A percentile compares a stretch with the other conserved stretches of the same genome.
phyloP scores from a whole-genome alignment of 257 asterid species.

The Schizonepeta tenuifolia region DNA sequence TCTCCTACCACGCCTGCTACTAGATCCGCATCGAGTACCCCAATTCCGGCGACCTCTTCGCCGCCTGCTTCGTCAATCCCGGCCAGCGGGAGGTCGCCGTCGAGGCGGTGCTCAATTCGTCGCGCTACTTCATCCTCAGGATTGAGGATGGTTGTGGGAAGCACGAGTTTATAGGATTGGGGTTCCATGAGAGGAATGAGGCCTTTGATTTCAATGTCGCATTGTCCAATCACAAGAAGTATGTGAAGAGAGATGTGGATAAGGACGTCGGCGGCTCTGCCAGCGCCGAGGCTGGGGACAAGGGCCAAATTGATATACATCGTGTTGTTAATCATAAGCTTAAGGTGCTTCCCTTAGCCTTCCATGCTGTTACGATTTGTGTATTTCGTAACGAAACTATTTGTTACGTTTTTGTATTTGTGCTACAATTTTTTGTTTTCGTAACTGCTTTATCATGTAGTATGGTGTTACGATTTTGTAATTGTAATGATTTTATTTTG shows the following conservation, averaged over 20 bases:
- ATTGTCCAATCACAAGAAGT: slow-evolving; percentile 87
- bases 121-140: slow-evolving; percentile 88
- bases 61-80: slow-evolving; percentile 86
- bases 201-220: slow-evolving; percentile 97
- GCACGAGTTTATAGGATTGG: slow-evolving; percentile 87
- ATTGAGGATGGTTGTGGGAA: slow-evolving; percentile 94
- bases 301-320: no score
- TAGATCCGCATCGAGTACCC: slow-evolving; percentile 98
- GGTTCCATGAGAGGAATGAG: slow-evolving; percentile 90
- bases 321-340: slow-evolving; percentile 90
- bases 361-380: no score
- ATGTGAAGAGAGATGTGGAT: slow-evolving; percentile 77
- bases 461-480: no score
- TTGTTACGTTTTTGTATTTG: no score
- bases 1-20: slow-evolving; percentile 73
- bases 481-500: no score
- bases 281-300: slow-evolving; percentile 42
- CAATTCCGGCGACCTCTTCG: slow-evolving; percentile 87
- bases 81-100: slow-evolving; percentile 92
- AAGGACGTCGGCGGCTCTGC: slow-evolving; percentile 56
- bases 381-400: no score
- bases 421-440: no score
- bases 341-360: slow-evolving; percentile 49
- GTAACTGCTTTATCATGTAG: no score
- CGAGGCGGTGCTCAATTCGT: slow-evolving; percentile 87